phyloP scores from a whole-genome alignment of 148 eudicot species.

The Chenopodium formosanum region DNA sequence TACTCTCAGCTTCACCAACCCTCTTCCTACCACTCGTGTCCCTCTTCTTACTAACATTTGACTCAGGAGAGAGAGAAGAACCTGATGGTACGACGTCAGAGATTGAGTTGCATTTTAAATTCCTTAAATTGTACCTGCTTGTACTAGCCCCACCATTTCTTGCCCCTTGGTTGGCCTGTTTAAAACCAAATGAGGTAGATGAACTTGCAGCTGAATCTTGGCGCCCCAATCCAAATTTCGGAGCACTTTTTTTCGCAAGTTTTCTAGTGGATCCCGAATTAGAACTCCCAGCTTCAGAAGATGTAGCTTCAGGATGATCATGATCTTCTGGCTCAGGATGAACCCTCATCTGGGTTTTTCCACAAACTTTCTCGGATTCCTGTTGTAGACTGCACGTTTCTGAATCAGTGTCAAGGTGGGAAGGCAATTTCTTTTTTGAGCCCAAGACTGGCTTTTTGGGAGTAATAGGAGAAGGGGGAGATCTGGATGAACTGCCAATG shows the following conservation, averaged over 20 bases:
- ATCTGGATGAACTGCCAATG: slow-evolving; percentile 44
- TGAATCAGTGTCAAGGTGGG: slow-evolving; percentile 37
- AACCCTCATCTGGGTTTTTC: slow-evolving; percentile 27
- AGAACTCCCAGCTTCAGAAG: slow-evolving; percentile 41
- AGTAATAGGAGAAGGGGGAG: slow-evolving; percentile 23
- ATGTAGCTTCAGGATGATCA: slow-evolving; percentile 25
- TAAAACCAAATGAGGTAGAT: slow-evolving; percentile 36
- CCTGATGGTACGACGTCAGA: slow-evolving; percentile 54
- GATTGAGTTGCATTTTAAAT: slow-evolving; percentile 52
- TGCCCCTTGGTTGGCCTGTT: slow-evolving; percentile 30
- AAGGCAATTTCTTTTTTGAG: slow-evolving; percentile 38
- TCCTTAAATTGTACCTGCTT: slow-evolving; percentile 45
- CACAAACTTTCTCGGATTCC: slow-evolving; percentile 41
- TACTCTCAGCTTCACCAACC: slow-evolving; percentile 57
- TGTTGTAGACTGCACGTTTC: slow-evolving; percentile 44
- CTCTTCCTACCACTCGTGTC: slow-evolving; percentile 57
- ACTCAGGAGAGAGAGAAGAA: slow-evolving; percentile 49
- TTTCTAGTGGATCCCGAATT: slow-evolving; percentile 37
- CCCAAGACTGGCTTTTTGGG: slow-evolving; percentile 38
- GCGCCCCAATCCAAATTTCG: slow-evolving; percentile 39
- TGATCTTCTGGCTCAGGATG: slow-evolving; percentile 25
- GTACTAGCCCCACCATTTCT: slow-evolving; percentile 36
- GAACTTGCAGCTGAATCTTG: slow-evolving; percentile 38
- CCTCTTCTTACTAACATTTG: slow-evolving; percentile 40
- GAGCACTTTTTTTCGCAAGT: slow-evolving; percentile 37